A percentile compares a stretch with the other conserved stretches of the same genome.
Conservation (phyloP, 192 early-diverging fungal species). For the Geranomyces michiganensis region DNA sequence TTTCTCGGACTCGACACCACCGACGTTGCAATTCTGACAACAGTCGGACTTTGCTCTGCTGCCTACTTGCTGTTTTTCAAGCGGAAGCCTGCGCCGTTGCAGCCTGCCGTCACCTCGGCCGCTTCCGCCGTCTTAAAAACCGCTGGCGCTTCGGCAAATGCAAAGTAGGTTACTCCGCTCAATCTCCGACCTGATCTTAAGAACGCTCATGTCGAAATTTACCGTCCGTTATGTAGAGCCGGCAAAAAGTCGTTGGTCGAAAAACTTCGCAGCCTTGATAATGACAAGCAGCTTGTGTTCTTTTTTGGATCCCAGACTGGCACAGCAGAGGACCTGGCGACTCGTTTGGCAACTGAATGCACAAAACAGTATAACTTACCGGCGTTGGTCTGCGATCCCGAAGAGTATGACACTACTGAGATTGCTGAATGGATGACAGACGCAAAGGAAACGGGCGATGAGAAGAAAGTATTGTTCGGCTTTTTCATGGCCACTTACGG, state of each 20-base stretch:
- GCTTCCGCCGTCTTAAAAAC: conserved; percentile 5
- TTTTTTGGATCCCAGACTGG: conserved; percentile 99
- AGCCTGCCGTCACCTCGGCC: background rate
- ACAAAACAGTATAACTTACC: conserved; percentile 71
- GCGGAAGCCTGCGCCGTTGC: background rate
- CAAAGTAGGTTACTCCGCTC: background rate
- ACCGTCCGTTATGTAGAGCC: no score
- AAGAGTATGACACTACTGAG: conserved; percentile 90
- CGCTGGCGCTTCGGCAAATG: background rate
- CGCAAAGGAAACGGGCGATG: conserved; percentile 46
- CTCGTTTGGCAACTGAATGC: conserved; percentile 85
- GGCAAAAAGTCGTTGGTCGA: conserved; percentile 50
- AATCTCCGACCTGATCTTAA: no score
- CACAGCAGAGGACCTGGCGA: conserved; percentile 97
- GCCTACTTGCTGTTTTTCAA: conserved; percentile 29
- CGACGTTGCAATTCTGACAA: conserved; percentile 40
- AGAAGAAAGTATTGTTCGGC: conserved; percentile 65
- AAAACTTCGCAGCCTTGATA: conserved; percentile 33
- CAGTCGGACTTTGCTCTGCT: conserved; percentile 31
- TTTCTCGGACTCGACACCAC: conserved; percentile 28
- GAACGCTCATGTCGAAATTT: no score
- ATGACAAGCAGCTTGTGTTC: conserved; percentile 66
- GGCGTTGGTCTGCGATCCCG: conserved; percentile 81
- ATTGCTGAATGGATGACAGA: conserved; percentile 64
- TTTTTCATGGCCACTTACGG: conserved; percentile 98